Evolutionary conservation across 1,284 basidiomycete genomes (phyloP).

Genomic region (Pseudozyma pruni): DNA sequence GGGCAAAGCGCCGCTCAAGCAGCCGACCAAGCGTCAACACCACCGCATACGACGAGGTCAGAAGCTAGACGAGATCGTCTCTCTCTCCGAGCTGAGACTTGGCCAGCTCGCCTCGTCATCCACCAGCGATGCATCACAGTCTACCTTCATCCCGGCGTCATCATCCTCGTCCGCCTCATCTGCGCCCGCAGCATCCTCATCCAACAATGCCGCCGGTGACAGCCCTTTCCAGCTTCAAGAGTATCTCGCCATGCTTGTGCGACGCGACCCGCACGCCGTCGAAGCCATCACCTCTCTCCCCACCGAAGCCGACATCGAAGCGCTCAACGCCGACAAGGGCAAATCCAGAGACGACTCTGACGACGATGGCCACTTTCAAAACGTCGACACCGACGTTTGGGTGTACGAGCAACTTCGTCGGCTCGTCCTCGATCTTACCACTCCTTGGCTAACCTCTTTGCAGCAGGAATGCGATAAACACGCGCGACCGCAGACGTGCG

Average conservation of each 20-base stretch:
- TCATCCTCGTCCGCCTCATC: slow-evolving; percentile 12
- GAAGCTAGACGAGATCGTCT: slow-evolving; percentile 47
- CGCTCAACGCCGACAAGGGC: slow-evolving; percentile 60
- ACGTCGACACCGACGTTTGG: slow-evolving; percentile 79
- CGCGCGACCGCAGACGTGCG: slow-evolving; percentile 73
- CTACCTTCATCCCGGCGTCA: slow-evolving; percentile 5
- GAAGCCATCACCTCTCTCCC: slow-evolving; percentile 78
- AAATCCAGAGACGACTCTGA: slow-evolving; percentile 53
- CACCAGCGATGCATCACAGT: slow-evolving; percentile 1
- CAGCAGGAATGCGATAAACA: slow-evolving; percentile 77
- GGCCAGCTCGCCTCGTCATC: slow-evolving; percentile 7
- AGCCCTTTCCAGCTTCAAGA: slow-evolving; percentile 95
- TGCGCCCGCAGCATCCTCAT: slow-evolving; percentile 4
- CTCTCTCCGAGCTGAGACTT: slow-evolving; percentile 19
- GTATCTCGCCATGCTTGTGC: slow-evolving; percentile 87
- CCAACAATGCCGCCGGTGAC: slow-evolving; percentile 69
- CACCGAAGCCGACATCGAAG: slow-evolving; percentile 40
- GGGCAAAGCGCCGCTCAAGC: slow-evolving; percentile 9
- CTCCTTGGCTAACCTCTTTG: slow-evolving; percentile 85
- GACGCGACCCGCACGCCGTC: slow-evolving; percentile 86
- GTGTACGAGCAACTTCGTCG: slow-evolving; percentile 93
- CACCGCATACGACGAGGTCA: slow-evolving; percentile 53
- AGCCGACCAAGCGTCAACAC: slow-evolving; percentile 6
- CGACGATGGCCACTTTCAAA: slow-evolving; percentile 22
- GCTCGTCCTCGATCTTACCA: slow-evolving; percentile 88